Base-by-base conservation (phyloP, 108 stramenopile species). In the Ochromonas danica region DNA sequence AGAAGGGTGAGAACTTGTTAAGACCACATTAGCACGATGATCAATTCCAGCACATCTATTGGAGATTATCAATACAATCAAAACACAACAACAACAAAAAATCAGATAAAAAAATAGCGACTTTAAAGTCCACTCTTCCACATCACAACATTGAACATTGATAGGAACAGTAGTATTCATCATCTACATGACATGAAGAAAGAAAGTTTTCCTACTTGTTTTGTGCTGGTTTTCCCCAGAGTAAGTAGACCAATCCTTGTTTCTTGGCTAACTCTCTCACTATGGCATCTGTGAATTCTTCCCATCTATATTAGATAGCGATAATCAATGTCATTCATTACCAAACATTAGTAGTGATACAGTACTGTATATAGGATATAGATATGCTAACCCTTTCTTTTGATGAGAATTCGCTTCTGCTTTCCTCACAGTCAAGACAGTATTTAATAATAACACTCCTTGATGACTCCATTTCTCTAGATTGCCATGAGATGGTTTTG, bases 191-290 rank as follows among this genome's bases (percentile, higher is more conserved):
- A 17, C 14, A 70, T 40, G 67, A 40, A 70, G 40, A 38, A 38
- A 14, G 40, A 70, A 10, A 1, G n/a, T n/a, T 35, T 14, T 41
- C 62, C 22, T 28, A 78, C 84, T 94, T 93, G 57, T 78, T 78
- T 45, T 90, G 86, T 30, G 97, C 96, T 0, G 95, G 96, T 83
- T 94, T 96, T 0, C 98, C 98, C 98, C 98, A 99, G 40, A 98
- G 85, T 42, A 99, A 61, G 79, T 95, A 99, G 0, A 98, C 98
- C 1, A 96, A 86, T n/a, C 91, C 93, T 27, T 75, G 71, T 27
- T 67, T 85, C 39, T 71, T 75, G 10, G 14, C 72, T 33, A 96
- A 80, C 10, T 81, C 86, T 30, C 89, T 82, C 57, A 99, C 87
- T 35, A 96, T 89, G 38, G 86, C 90, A 77, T 96, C 94, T 1